Evolutionary conservation across 768 basidiomycete species (phyloP).

Genomic region (Sporobolomyces pararoseus): DNA sequence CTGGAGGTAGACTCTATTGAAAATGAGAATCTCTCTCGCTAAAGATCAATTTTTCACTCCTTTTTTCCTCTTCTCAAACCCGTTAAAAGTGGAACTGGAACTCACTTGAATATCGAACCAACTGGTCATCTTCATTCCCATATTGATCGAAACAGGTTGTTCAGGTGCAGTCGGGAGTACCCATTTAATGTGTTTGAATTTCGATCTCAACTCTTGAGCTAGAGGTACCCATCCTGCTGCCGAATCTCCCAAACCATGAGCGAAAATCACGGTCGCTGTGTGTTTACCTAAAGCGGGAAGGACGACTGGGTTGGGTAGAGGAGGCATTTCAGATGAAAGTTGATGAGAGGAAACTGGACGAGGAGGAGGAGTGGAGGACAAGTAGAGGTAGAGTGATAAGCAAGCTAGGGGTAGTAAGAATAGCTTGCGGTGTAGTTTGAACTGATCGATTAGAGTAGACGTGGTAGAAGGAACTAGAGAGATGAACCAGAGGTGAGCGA

Average conservation of each 20-base stretch:
- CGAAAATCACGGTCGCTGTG: constrained; percentile 80
- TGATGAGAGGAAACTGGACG: not conserved
- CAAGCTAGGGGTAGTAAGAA: not conserved
- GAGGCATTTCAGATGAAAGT: not conserved
- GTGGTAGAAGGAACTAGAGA: not conserved
- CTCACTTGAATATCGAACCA: constrained; percentile 54
- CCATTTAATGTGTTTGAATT: constrained; percentile 78
- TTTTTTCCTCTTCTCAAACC: too few relatives aligned
- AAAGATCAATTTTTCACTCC: too few relatives aligned
- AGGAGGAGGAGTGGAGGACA: not conserved
- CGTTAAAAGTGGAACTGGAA: not conserved
- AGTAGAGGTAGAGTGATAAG: too few relatives aligned
- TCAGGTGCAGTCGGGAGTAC: constrained; percentile 72
- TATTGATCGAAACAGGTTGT: constrained; percentile 69
- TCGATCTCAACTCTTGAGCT: constrained; percentile 62
- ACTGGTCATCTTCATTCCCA: constrained; percentile 68
- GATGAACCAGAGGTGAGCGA: not conserved
- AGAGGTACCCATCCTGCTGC: constrained; percentile 74
- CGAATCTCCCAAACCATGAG: constrained; percentile 59
- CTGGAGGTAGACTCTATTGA: constrained; percentile 8
- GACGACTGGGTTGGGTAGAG: not conserved
- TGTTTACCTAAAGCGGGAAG: constrained; percentile 55
- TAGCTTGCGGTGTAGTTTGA: not conserved
- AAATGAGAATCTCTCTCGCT: not conserved
- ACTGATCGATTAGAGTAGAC: not conserved